These are phyloP conservation scores for Glycine latifolia DNA, from an alignment of 306 rosid genomes.

Conservation along the genomic window DNA sequence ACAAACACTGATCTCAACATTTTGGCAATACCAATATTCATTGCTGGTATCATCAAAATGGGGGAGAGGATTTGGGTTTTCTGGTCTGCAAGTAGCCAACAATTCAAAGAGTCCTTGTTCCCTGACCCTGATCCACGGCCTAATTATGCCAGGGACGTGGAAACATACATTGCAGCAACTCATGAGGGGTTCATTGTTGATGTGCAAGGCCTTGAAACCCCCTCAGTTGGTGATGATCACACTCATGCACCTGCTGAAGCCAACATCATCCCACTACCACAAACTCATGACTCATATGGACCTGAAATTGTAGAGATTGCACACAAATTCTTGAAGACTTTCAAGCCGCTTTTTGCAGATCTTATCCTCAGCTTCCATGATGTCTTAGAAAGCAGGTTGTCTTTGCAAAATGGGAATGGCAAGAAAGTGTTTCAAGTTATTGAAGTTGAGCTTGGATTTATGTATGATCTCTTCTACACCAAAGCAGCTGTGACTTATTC, in stretches of 20 bases:
- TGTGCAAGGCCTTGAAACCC: conserved; percentile 23
- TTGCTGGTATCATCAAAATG: conserved; percentile 43
- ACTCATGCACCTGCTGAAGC: conserved; percentile 11
- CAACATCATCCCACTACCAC: neutral
- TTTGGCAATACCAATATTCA: conserved; percentile 45
- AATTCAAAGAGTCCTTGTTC: conserved; percentile 52
- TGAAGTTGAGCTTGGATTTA: conserved; percentile 63
- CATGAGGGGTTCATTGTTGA: conserved; percentile 43
- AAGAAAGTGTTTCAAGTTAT: conserved; percentile 51
- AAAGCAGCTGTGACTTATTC: conserved; percentile 49
- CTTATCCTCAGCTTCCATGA: conserved; percentile 54
- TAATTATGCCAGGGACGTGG: conserved; percentile 45
- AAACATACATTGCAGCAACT: conserved; percentile 35
- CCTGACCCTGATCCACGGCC: conserved; percentile 53
- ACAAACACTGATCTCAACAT: neutral
- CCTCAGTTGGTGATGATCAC: neutral
- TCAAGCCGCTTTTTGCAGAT: conserved; percentile 56
- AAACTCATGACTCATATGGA: conserved; percentile 1
- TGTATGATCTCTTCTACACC: conserved; percentile 57
- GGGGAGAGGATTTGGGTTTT: conserved; percentile 53
- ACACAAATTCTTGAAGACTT: conserved; percentile 38
- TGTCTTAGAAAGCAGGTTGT: conserved; percentile 31
- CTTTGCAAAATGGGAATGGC: conserved; percentile 25
- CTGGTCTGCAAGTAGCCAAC: conserved; percentile 51
- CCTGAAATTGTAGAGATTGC: conserved; percentile 26